Evolutionary conservation across 768 basidiomycete genomes (phyloP), one percentile per base, ranked within the genome.

Genomic region (Lentinula sp.): DNA sequence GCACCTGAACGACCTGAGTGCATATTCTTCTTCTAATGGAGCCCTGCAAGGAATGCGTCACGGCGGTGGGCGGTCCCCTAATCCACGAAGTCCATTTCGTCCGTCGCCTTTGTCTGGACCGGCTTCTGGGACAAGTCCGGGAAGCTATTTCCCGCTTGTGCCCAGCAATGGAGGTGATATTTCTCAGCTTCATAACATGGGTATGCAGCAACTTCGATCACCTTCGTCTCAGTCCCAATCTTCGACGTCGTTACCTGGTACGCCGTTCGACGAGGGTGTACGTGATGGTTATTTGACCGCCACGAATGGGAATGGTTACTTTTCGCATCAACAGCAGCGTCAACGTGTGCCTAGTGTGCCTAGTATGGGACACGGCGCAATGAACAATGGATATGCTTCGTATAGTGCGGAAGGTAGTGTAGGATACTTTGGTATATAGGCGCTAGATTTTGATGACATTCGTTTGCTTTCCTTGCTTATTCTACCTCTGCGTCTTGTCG

Each of bases 321-420:
- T 48, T 10, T 48, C 46, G 46, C n/a, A 48, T 6, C 46, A 48
- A 8, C 46, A 48, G 46, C 46, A 48, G 85, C 63, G 71, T 73
- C 18, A 79, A 82, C 42, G 74, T 76, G n/a, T 83, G 83, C 61
- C 73, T 39, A 84, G 41, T 36, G 55, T 37, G 35, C 36, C 41
- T 16, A 23, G 83, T 35, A 71, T 90, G 43, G 84, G 88, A 4
- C 89, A 92, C 69, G 90, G 89, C 20, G 87, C 90, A 20, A 96
- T 98, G 87, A 79, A 98, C 42, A 94, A 96, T 68, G 93, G 93
- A 3, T 95, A 48, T 7, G 12, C 46, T 9, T 9, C 18, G 2
- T 48, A 0, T 13, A 20, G 46, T 23, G 43, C n/a, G 15, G 46
- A 48, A 23, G 18, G 16, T 10, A 23, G 20, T 48, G 20, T 20